Conservation (phyloP, 148 eudicot species). For the Vaccinium darrowii region DNA sequence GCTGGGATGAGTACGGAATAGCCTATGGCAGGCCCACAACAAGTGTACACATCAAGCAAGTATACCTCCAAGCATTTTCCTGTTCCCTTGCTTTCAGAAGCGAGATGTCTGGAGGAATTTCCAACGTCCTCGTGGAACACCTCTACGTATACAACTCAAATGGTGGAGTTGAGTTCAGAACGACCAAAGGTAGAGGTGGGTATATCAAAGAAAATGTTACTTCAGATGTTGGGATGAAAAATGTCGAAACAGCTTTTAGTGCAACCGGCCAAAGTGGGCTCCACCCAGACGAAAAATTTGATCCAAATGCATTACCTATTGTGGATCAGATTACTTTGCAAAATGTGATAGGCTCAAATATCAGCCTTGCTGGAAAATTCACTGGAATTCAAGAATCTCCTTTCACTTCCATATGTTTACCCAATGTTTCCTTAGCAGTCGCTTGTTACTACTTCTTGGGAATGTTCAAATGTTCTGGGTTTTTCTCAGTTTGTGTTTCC, state of each 20-base stretch:
- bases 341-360: constrained; percentile 33
- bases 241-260: constrained; percentile 35
- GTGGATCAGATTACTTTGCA: constrained; percentile 33
- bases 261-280: constrained; percentile 39
- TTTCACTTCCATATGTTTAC: constrained; percentile 32
- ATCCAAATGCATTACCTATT: constrained; percentile 36
- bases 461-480: constrained; percentile 48
- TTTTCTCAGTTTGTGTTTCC: constrained; percentile 38
- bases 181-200: constrained; percentile 49
- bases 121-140: constrained; percentile 31
- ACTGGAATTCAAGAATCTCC: constrained; percentile 44
- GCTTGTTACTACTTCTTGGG: constrained; percentile 32
- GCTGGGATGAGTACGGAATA: constrained; percentile 58
- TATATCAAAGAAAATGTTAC: constrained; percentile 34
- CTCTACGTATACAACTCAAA: constrained; percentile 32
- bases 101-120: constrained; percentile 60
- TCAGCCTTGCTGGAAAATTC: constrained; percentile 44
- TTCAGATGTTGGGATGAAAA: constrained; percentile 30
- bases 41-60: constrained; percentile 42
- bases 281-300: constrained; percentile 47
- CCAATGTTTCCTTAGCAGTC: constrained; percentile 35
- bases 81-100: constrained; percentile 52
- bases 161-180: constrained; percentile 44
- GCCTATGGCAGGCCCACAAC: constrained; percentile 38
- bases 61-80: constrained; percentile 40